Evolutionary conservation across 345 rosid species (phyloP).

Genomic region (Eucalyptus decipiens): DNA sequence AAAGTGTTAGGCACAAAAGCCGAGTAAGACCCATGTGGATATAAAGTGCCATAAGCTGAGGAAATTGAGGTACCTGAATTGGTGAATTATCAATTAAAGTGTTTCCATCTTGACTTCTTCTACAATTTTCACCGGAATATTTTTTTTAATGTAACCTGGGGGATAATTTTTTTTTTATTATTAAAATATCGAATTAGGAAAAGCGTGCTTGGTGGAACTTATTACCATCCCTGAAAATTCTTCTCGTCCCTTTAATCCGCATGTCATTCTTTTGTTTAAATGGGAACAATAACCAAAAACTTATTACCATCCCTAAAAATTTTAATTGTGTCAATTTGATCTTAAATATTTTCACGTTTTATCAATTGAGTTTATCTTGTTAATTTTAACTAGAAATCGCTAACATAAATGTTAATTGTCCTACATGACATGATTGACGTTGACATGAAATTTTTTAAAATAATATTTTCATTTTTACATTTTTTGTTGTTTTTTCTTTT

Average conservation of each 20-base stretch:
- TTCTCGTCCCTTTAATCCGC: neutral
- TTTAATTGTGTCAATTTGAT: too few relatives aligned
- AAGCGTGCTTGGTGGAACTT: neutral
- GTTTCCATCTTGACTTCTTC: neutral
- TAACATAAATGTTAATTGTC: too few relatives aligned
- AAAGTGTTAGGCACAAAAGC: too few relatives aligned
- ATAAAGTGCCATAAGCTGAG: neutral
- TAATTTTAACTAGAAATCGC: too few relatives aligned
- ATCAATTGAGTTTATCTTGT: too few relatives aligned
- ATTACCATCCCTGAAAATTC: neutral
- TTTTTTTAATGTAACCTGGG: neutral
- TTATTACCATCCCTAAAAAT: too few relatives aligned
- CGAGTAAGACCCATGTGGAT: too few relatives aligned
- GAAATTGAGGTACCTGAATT: neutral
- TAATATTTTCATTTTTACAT: too few relatives aligned
- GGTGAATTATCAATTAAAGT: neutral
- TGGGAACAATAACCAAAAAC: too few relatives aligned
- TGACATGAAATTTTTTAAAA: too few relatives aligned
- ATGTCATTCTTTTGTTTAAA: neutral
- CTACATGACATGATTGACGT: accelerated
- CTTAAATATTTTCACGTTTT: too few relatives aligned
- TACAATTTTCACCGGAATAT: neutral
- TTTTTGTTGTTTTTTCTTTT: too few relatives aligned
- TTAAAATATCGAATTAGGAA: neutral
- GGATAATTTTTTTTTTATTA: neutral